Percentiles rank a stretch among this genome's conserved stretches.
Conservation (phyloP, 2,329 filamentous ascomycete species). For the Fusarium tanahbumbuense region DNA sequence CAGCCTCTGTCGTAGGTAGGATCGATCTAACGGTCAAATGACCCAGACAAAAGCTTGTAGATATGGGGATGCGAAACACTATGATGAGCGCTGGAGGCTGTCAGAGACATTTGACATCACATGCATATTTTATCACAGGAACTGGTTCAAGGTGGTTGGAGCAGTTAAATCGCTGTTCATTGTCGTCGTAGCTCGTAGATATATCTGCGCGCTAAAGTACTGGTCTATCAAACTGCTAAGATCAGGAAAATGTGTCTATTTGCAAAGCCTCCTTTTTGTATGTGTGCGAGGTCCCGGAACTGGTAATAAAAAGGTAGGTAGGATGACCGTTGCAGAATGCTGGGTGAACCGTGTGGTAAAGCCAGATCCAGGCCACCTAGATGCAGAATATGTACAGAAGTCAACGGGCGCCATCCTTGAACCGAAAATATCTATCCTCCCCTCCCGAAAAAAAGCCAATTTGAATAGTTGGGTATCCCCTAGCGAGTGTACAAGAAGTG, state of each 20-base stretch:
- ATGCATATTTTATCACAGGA: not conserved
- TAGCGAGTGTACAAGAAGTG: conserved; percentile 55
- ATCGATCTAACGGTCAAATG: not conserved
- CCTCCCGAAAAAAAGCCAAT: conserved; percentile 39
- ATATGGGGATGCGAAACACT: not conserved
- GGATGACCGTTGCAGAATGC: conserved; percentile 4
- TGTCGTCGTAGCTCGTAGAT: conserved; percentile 45
- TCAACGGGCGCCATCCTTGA: conserved; percentile 41
- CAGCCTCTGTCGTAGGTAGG: not conserved
- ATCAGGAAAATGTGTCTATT: conserved; percentile 35
- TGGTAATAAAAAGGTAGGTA: conserved; percentile 27
- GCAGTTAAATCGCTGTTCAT: conserved; percentile 36
- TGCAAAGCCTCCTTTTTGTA: conserved; percentile 23
- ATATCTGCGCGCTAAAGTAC: conserved; percentile 31
- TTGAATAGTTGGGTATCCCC: conserved; percentile 49
- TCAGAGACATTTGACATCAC: not conserved
- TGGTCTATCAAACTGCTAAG: conserved; percentile 34
- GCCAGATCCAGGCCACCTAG: conserved; percentile 28
- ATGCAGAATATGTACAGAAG: conserved; percentile 50
- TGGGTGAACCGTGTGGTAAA: not conserved
- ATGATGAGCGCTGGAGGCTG: not conserved
- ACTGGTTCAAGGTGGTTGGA: not conserved
- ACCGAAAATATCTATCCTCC: conserved; percentile 37
- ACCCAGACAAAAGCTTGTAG: not conserved
- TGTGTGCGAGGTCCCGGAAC: conserved; percentile 19